Evolutionary conservation across 345 rosid genomes (phyloP).

Genomic region (Aegle marmelos): DNA sequence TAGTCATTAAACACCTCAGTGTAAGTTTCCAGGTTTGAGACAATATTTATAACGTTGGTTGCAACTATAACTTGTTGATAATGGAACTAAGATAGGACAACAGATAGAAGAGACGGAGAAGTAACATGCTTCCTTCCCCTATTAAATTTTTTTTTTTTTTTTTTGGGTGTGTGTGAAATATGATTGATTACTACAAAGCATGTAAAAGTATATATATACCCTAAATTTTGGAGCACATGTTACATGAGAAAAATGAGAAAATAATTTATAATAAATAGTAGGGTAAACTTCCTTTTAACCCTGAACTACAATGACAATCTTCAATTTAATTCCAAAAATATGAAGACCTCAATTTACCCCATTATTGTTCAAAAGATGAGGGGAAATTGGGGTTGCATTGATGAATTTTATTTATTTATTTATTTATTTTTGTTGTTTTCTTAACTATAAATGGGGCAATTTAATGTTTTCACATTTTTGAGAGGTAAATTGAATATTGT

Average conservation of each 20-base stretch:
- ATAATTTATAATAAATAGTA: too few relatives aligned
- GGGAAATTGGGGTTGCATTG: too few relatives aligned
- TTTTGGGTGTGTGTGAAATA: not conserved
- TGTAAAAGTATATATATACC: not conserved
- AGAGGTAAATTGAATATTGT: too few relatives aligned
- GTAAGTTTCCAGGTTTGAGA: not conserved
- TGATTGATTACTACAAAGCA: not conserved
- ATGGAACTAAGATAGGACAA: not conserved
- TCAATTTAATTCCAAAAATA: too few relatives aligned
- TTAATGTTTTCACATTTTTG: too few relatives aligned
- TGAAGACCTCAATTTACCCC: too few relatives aligned
- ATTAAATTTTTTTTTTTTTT: not conserved
- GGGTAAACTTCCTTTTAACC: too few relatives aligned
- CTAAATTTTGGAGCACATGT: not conserved
- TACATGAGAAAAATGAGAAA: not conserved
- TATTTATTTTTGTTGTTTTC: too few relatives aligned
- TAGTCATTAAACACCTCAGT: not conserved
- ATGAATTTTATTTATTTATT: too few relatives aligned
- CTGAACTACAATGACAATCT: too few relatives aligned
- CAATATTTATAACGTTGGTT: not conserved
- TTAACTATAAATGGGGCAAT: too few relatives aligned
- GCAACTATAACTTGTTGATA: not conserved
- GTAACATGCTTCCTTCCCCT: not conserved
- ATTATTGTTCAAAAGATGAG: too few relatives aligned
- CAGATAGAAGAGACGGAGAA: not conserved